Base-by-base conservation (phyloP, 371 early-diverging fungal genomes). In the Zychaea mexicana region DNA sequence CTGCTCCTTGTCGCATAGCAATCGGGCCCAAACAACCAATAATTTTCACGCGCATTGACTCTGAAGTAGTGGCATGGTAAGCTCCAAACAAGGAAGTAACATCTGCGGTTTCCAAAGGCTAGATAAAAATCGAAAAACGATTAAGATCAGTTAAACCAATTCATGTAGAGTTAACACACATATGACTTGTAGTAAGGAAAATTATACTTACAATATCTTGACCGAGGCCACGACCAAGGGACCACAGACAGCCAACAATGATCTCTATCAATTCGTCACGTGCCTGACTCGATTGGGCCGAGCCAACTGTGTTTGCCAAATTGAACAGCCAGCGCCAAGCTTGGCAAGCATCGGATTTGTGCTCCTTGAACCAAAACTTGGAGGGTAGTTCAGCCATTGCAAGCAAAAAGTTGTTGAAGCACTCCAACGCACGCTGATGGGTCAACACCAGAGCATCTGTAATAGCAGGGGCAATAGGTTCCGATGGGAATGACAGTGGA, bases 1-100 rank as follows among this genome's bases (percentile, higher is more conserved):
- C 69, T 57, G 85, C 79, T 6, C 90, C 91, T 62, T 90, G 94
- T 66, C 86, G 85, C 57, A 80, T 74, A 10, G 90, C 94, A 69
- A 95, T 84, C 13, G 86, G 77, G 24, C 93, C 90, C 36, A 96
- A 79, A 38, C 88, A 84, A 19, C 91, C 92, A 28, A 94, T 83
- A 36, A 83, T 73, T 70, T 93, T 94, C 42, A 90, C 88, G 17
- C 77, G 79, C 84, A 87, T 81, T 47, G 81, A 78, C 30, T 82
- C 85, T 5, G 69, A 77, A 3, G 76, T 31, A 9, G 79, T 67
- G 27, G 77, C 72, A 28, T 67, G 64, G 55, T 79, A 83, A 7
- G 85, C 78, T 17, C 82, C 85, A 67, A 78, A 82, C 61, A 87
- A 62, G 1, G 80, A 73, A 3, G 79, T 70, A 22, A 84, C 72